A percentile compares a stretch with the other conserved stretches of the same genome.
Conservation (phyloP, 192 early-diverging fungal genomes). For the Backusella mclennaniae region DNA sequence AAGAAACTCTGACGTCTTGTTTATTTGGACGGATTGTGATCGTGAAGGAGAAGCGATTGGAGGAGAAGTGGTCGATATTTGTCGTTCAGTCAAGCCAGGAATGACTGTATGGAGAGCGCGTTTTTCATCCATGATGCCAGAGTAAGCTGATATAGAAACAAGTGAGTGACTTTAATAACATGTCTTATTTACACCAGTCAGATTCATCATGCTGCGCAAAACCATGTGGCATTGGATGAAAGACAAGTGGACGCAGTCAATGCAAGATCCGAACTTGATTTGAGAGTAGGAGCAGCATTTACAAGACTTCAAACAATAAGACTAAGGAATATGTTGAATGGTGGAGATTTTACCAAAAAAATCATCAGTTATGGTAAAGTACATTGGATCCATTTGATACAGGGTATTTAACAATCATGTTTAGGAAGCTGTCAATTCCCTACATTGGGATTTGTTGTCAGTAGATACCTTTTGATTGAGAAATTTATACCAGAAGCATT, state of each 20-base stretch:
- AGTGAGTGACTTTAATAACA: background rate
- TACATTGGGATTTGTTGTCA: constrained; percentile 94
- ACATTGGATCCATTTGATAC: no score
- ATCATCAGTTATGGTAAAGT: constrained; percentile 80
- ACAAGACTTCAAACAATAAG: constrained; percentile 88
- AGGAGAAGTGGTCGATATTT: constrained; percentile 72
- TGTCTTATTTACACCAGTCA: constrained; percentile 50
- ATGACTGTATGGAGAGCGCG: constrained; percentile 78
- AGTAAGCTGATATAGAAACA: constrained; percentile 39
- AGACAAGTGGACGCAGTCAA: constrained; percentile 77
- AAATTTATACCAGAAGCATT: constrained; percentile 87
- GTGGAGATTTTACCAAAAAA: constrained; percentile 45
- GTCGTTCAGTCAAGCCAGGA: constrained; percentile 56
- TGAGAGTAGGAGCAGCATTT: constrained; percentile 88
- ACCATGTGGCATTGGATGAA: constrained; percentile 72
- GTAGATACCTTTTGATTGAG: constrained; percentile 71
- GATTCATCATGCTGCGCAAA: constrained; percentile 74
- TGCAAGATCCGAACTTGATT: constrained; percentile 84
- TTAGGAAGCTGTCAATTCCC: constrained; percentile 92
- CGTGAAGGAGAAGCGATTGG: constrained; percentile 96
- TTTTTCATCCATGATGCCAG: constrained; percentile 83
- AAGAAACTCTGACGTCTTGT: constrained; percentile 58
- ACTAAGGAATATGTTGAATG: constrained; percentile 52
- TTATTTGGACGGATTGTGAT: constrained; percentile 99
- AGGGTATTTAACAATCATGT: no score